These are phyloP conservation scores for Suhomyces emberorum DNA, from an alignment of 805 yeast genomes.

Conservation along the genomic window DNA sequence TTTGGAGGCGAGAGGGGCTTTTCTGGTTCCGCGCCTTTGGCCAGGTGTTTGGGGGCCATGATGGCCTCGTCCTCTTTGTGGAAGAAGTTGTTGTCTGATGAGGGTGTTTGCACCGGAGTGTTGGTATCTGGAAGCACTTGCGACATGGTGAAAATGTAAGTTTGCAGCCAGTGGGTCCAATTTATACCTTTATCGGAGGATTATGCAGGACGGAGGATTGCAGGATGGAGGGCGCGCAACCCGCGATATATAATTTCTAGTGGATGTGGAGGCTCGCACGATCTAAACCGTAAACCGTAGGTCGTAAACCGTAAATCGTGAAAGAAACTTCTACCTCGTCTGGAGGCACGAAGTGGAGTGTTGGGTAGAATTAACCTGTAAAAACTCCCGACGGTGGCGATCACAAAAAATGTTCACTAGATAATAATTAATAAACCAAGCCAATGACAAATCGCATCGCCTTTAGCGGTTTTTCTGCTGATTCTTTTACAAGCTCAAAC, in stretches of 20 bases:
- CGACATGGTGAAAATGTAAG: conserved; percentile 19
- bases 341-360: conserved; percentile 1
- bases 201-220: not conserved
- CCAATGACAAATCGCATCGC: conserved; percentile 10
- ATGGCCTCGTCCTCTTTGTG: conserved; percentile 17
- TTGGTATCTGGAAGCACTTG: conserved; percentile 30
- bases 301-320: not conserved
- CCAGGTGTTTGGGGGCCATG: conserved; percentile 3
- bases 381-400: conserved; percentile 2
- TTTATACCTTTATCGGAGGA: conserved; percentile 1
- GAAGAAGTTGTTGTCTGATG: conserved; percentile 25
- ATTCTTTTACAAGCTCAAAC: not conserved
- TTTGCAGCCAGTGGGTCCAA: conserved; percentile 4
- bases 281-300: conserved; percentile 4
- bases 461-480: conserved; percentile 4
- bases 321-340: conserved; percentile 1
- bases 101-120: conserved; percentile 40
- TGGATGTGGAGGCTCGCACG: conserved; percentile 5
- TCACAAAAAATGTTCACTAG: not conserved
- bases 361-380: conserved; percentile 1
- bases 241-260: conserved; percentile 5
- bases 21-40: conserved; percentile 20
- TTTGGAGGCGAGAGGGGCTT: conserved; percentile 45
- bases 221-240: conserved; percentile 5
- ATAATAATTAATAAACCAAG: conserved; percentile 4